Conservation (phyloP, 202 grass and related monocot genomes). For the Tripidium arundinaceum region DNA sequence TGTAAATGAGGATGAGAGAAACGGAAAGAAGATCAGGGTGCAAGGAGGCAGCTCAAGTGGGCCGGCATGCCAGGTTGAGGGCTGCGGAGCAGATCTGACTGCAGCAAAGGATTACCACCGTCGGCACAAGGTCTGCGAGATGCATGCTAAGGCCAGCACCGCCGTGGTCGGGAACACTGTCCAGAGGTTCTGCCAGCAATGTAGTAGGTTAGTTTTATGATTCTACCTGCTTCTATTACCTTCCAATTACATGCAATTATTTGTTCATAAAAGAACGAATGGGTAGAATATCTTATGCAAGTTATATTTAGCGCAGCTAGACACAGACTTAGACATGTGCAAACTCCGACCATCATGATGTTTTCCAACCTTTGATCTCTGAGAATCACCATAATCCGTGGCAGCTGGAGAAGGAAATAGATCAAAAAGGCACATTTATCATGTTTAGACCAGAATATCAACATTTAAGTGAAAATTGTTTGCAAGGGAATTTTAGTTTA, state of each 20-base stretch:
- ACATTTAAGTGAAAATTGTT: conserved; percentile 1
- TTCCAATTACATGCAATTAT: background rate
- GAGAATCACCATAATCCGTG: background rate
- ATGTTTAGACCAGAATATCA: background rate
- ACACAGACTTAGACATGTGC: background rate
- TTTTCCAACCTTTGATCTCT: background rate
- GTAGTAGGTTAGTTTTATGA: conserved; percentile 66
- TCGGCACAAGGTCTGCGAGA: conserved; percentile 94
- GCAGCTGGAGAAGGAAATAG: background rate
- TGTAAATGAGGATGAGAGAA: conserved; percentile 48
- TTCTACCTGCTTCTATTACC: background rate
- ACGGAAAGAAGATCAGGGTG: conserved; percentile 70
- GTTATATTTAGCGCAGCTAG: background rate
- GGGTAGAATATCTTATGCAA: conserved; percentile 1
- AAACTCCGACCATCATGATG: conserved; percentile 1
- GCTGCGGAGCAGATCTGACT: conserved; percentile 67
- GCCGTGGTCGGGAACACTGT: conserved; percentile 63
- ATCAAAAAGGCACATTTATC: background rate
- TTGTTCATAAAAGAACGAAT: background rate
- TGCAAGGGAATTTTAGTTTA: background rate
- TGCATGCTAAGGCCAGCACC: conserved; percentile 92
- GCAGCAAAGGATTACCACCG: conserved; percentile 86
- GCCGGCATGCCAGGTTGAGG: conserved; percentile 73
- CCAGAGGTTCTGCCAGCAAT: conserved; percentile 98
- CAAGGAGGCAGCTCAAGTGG: conserved; percentile 54